Conservation (phyloP, 192 early-diverging fungal species). For the Phycomyces nitens region DNA sequence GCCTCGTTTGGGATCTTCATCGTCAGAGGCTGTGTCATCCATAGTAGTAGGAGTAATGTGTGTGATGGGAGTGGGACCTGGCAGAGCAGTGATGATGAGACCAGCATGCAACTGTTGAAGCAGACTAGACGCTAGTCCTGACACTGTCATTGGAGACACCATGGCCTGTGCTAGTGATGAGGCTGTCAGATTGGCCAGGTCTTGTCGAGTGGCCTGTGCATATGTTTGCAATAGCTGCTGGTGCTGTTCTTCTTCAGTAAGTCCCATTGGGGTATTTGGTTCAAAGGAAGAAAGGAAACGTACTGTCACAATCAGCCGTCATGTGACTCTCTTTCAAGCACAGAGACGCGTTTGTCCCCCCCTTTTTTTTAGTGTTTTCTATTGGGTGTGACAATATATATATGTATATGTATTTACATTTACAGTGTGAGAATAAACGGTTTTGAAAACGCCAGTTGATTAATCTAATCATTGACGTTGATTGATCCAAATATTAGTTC, state of each 20-base stretch:
- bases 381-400: too few relatives aligned
- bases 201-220: constrained; percentile 32
- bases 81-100: constrained; percentile 32
- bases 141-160: constrained; percentile 34
- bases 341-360: not conserved
- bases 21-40: constrained; percentile 9
- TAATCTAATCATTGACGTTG: too few relatives aligned
- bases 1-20: constrained; percentile 6
- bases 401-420: too few relatives aligned
- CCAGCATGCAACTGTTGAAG: constrained; percentile 29
- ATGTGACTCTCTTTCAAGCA: not conserved
- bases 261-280: constrained; percentile 2
- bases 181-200: constrained; percentile 26
- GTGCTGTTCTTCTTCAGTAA: constrained; percentile 19
- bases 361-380: too few relatives aligned
- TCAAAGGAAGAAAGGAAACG: not conserved
- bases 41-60: not conserved
- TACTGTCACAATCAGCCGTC: constrained; percentile 1
- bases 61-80: constrained; percentile 23
- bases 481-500: too few relatives aligned
- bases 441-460: too few relatives aligned
- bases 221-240: constrained; percentile 31
- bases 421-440: too few relatives aligned
- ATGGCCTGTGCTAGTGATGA: constrained; percentile 37
- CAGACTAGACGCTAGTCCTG: constrained; percentile 17